Conservation (phyloP, 164 flowering plant species). For the Taxillus chinensis region DNA sequence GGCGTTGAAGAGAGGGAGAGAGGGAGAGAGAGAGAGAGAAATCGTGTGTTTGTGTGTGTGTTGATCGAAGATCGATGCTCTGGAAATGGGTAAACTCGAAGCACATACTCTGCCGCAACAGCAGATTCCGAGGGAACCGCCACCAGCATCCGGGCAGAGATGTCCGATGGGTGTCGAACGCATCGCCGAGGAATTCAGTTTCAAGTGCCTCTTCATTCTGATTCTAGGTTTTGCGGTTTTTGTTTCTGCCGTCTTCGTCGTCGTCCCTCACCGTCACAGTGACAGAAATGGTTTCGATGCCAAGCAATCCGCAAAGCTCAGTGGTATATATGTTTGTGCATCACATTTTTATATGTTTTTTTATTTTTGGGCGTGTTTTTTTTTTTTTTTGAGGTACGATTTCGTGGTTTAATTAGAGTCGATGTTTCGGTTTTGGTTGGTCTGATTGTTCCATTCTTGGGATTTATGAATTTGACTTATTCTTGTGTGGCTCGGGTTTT, state of each 20-base stretch:
- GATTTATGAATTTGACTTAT: too few relatives aligned
- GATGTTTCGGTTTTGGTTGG: too few relatives aligned
- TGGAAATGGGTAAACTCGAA: constrained; percentile 55
- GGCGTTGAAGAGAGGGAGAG: constrained; percentile 7
- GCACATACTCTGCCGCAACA: constrained; percentile 14
- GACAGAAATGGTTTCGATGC: constrained; percentile 33
- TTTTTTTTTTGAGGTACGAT: not conserved
- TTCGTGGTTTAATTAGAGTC: not conserved
- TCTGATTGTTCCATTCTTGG: too few relatives aligned
- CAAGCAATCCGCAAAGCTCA: constrained; percentile 19
- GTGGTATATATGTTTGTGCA: constrained; percentile 22
- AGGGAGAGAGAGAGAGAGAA: not conserved
- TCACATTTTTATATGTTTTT: not conserved
- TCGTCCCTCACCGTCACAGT: constrained; percentile 23
- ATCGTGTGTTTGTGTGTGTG: too few relatives aligned
- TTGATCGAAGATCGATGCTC: constrained; percentile 35
- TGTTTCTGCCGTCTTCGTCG: constrained; percentile 41
- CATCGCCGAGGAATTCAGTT: constrained; percentile 19
- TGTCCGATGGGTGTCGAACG: constrained; percentile 12
- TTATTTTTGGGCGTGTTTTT: not conserved
- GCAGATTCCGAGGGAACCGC: constrained; percentile 7
- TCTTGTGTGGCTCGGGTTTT: too few relatives aligned
- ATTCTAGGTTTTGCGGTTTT: constrained; percentile 32
- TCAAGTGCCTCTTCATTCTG: constrained; percentile 44
- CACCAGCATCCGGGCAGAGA: constrained; percentile 8